A percentile compares a stretch with the other conserved stretches of the same genome.
Evolutionary conservation across 2,329 filamentous ascomycete genomes (phyloP).

Genomic region (Aspergillus intermedius): DNA sequence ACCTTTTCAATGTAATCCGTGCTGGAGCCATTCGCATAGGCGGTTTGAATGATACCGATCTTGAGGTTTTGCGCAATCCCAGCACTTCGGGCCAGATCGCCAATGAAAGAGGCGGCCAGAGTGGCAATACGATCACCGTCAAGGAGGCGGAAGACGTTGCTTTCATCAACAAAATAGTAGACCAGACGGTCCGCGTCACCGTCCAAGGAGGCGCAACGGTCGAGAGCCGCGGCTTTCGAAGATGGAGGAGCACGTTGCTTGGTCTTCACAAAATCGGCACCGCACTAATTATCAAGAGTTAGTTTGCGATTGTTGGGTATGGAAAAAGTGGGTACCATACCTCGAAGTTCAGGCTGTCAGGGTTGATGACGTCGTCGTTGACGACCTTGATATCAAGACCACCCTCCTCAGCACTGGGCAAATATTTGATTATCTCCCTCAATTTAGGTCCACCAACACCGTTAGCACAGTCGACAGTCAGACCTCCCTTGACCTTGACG

Average conservation of each 20-base stretch:
- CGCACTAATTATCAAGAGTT: slow-evolving; percentile 54
- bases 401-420: slow-evolving; percentile 61
- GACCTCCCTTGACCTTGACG: slow-evolving; percentile 63
- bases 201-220: slow-evolving; percentile 84
- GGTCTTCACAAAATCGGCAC: slow-evolving; percentile 96
- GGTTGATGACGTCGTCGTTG: slow-evolving; percentile 88
- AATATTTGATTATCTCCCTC: slow-evolving; percentile 73
- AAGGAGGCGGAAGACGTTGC: slow-evolving; percentile 80
- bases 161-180: slow-evolving; percentile 84
- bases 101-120: slow-evolving; percentile 86
- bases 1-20: slow-evolving; percentile 87
- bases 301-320: slow-evolving; percentile 1
- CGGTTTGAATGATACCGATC: slow-evolving; percentile 93
- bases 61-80: slow-evolving; percentile 73
- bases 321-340: slow-evolving; percentile 42
- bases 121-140: slow-evolving; percentile 97
- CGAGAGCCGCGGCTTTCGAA: slow-evolving; percentile 68
- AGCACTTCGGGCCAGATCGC: slow-evolving; percentile 73
- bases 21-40: slow-evolving; percentile 93
- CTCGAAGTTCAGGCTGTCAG: slow-evolving; percentile 81
- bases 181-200: slow-evolving; percentile 93
- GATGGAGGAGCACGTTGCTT: slow-evolving; percentile 82
- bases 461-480: slow-evolving; percentile 93
- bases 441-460: slow-evolving; percentile 93
- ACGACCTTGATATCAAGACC: slow-evolving; percentile 75